These are phyloP conservation scores for Colletotrichum sp. DNA, from an alignment of 2,329 filamentous ascomycete species.

Conservation along the genomic window DNA sequence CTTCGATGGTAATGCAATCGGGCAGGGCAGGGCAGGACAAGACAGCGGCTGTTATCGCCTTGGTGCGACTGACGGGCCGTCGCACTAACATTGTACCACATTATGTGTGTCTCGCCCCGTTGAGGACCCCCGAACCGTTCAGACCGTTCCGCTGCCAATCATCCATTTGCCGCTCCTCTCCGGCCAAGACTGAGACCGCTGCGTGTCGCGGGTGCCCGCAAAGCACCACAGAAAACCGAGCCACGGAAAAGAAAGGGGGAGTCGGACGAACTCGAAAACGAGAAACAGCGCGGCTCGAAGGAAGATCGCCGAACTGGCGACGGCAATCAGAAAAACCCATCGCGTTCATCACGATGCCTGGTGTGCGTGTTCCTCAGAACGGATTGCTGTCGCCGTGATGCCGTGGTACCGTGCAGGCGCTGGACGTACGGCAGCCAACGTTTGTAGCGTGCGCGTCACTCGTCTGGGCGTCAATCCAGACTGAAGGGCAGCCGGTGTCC, in stretches of 20 bases:
- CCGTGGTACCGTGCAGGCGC: background rate
- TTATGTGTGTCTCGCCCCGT: background rate
- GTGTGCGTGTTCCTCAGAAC: background rate
- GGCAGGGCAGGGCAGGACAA: background rate
- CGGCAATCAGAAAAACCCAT: background rate
- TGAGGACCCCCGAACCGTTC: background rate
- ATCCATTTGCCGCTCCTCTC: constrained; percentile 16
- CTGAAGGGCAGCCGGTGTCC: background rate
- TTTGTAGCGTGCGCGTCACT: background rate
- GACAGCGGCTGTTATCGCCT: background rate
- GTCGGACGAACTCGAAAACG: background rate
- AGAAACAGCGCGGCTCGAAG: background rate
- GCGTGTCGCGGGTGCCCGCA: constrained; percentile 11
- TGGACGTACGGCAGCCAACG: background rate
- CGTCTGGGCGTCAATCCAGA: background rate
- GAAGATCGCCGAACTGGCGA: background rate
- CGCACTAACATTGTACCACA: background rate
- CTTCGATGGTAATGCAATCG: background rate
- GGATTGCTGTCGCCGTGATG: background rate
- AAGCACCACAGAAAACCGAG: background rate
- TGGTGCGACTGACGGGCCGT: background rate
- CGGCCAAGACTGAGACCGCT: constrained; percentile 13
- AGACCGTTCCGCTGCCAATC: constrained; percentile 6
- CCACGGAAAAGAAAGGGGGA: background rate
- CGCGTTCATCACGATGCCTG: background rate